Evolutionary conservation across 1,284 basidiomycete genomes (phyloP).

Genomic region (Coniferiporia weirii): DNA sequence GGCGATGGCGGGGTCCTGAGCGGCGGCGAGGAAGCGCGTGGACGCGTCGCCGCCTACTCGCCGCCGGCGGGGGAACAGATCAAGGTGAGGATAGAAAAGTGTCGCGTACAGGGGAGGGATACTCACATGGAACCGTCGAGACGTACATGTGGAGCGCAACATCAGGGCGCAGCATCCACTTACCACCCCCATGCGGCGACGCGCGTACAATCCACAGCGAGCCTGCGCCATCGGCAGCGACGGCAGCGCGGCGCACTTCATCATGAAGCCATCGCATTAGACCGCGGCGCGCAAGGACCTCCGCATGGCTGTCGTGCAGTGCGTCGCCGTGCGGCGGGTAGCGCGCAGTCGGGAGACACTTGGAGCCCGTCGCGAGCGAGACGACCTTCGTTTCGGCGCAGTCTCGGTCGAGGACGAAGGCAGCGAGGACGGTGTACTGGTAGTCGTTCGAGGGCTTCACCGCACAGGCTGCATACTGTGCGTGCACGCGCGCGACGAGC

Average conservation of each 20-base stretch:
- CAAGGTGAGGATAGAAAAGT: background rate
- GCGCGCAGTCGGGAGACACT: slow-evolving; percentile 69
- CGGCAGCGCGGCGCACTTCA: slow-evolving; percentile 44
- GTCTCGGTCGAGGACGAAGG: slow-evolving; percentile 45
- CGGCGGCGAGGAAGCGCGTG: slow-evolving; percentile 65
- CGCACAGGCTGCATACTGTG: slow-evolving; percentile 38
- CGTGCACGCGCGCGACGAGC: slow-evolving; percentile 30
- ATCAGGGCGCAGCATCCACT: slow-evolving; percentile 45
- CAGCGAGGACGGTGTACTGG: slow-evolving; percentile 58
- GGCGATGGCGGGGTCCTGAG: slow-evolving; percentile 68
- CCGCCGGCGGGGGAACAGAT: too few relatives aligned
- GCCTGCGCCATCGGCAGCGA: slow-evolving; percentile 13
- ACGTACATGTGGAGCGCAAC: slow-evolving; percentile 71
- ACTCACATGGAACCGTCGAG: slow-evolving; percentile 86
- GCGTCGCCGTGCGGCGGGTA: slow-evolving; percentile 73
- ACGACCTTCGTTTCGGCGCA: slow-evolving; percentile 44
- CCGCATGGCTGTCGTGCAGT: slow-evolving; percentile 88
- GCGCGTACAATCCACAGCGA: slow-evolving; percentile 43
- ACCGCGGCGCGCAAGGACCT: slow-evolving; percentile 79
- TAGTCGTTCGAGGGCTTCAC: slow-evolving; percentile 41
- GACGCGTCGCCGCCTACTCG: slow-evolving; percentile 91
- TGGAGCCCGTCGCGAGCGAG: slow-evolving; percentile 79
- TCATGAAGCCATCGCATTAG: slow-evolving; percentile 78
- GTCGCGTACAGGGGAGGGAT: background rate
- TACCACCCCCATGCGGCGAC: slow-evolving; percentile 29